Evolutionary conservation across 805 yeast species (phyloP).

Genomic region (Starmerella cellae): DNA sequence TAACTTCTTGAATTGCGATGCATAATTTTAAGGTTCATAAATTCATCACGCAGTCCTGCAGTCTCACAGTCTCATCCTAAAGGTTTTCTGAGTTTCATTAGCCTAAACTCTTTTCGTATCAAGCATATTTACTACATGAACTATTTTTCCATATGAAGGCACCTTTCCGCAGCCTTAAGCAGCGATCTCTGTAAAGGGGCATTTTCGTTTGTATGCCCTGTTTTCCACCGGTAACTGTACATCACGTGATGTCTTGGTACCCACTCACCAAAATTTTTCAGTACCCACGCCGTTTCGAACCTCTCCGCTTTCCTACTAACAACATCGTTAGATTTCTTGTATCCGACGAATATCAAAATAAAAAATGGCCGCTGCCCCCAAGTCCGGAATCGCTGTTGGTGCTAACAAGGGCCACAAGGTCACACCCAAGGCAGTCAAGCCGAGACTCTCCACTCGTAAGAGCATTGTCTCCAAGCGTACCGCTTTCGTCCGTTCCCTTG

Average conservation of each 20-base stretch:
- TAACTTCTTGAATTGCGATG: no score
- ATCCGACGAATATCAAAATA: slow-evolving; percentile 4
- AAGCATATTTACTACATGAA: no score
- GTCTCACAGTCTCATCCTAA: no score
- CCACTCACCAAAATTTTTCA: slow-evolving; percentile 18
- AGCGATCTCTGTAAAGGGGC: no score
- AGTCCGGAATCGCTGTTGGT: slow-evolving; percentile 86
- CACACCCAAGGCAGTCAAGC: slow-evolving; percentile 68
- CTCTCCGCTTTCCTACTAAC: neutral
- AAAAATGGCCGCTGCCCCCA: slow-evolving; percentile 22
- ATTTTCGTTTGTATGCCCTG: neutral
- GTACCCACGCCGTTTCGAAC: slow-evolving; percentile 1
- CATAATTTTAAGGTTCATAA: no score
- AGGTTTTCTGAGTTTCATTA: no score
- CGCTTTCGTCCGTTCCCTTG: slow-evolving; percentile 84
- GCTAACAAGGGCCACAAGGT: slow-evolving; percentile 98
- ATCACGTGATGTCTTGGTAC: slow-evolving; percentile 4
- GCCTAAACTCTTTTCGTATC: no score
- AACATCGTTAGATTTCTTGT: neutral
- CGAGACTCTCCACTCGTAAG: slow-evolving; percentile 90
- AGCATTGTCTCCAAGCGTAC: slow-evolving; percentile 95
- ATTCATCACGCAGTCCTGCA: no score
- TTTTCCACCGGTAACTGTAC: neutral
- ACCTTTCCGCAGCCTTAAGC: no score
- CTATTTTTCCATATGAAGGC: no score